Evolutionary conservation across 768 basidiomycete genomes (phyloP).

Genomic region (Phylloporus sp.): DNA sequence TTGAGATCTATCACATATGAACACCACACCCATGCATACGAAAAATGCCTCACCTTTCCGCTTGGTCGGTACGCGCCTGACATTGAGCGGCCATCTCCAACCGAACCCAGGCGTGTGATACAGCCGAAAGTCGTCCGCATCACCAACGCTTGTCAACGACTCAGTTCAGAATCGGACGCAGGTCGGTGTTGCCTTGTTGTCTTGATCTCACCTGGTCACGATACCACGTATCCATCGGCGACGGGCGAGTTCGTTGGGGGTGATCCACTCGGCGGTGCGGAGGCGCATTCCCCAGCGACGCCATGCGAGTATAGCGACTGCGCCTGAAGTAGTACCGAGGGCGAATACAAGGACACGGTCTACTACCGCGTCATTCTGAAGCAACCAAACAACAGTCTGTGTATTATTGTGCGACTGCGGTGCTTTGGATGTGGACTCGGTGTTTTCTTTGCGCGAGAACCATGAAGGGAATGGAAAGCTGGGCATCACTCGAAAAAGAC

Average conservation of each 20-base stretch:
- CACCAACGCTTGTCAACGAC: conserved; percentile 58
- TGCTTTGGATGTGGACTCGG: not conserved
- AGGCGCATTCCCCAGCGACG: conserved; percentile 56
- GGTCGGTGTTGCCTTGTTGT: not conserved
- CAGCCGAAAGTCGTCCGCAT: conserved; percentile 80
- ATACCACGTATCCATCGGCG: conserved; percentile 72
- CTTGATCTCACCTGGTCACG: conserved; percentile 63
- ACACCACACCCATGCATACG: not conserved
- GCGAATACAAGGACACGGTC: conserved; percentile 6
- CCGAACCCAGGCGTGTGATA: conserved; percentile 82
- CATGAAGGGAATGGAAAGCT: conserved; percentile 4
- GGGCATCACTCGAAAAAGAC: no score
- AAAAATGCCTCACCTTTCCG: not conserved
- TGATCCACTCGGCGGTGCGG: conserved; percentile 64
- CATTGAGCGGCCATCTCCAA: conserved; percentile 69
- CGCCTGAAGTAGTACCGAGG: conserved; percentile 16
- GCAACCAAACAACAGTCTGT: not conserved
- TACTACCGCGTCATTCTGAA: not conserved
- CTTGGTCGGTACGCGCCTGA: conserved; percentile 54
- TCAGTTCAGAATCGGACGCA: not conserved
- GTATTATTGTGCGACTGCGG: not conserved
- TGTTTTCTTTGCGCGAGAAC: conserved; percentile 4
- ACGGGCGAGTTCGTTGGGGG: conserved; percentile 53
- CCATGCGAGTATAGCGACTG: conserved; percentile 32
- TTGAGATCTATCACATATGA: conserved; percentile 51